These are phyloP conservation scores for Thelephora aurantiotincta DNA, from an alignment of 768 basidiomycete species.

Conservation along the genomic window DNA sequence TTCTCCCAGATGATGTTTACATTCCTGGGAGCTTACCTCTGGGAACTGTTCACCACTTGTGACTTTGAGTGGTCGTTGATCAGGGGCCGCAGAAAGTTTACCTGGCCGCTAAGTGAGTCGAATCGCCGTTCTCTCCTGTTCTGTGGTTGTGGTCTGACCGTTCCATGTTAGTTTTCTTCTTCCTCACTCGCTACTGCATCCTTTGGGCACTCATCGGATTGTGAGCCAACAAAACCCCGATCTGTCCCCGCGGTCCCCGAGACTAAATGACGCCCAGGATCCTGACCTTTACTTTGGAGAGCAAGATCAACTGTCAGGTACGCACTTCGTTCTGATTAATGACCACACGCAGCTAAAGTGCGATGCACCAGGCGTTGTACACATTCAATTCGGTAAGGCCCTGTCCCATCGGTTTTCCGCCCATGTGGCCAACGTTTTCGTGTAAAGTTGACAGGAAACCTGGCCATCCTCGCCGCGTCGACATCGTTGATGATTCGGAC, in stretches of 20 bases:
- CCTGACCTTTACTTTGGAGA: constrained; percentile 36
- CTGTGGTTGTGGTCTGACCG: constrained; percentile 1
- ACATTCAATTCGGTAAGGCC: constrained; percentile 49
- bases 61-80: constrained; percentile 59
- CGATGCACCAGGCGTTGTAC: constrained; percentile 34
- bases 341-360: too few relatives aligned
- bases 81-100: constrained; percentile 39
- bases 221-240: constrained; percentile 22
- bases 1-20: constrained; percentile 46
- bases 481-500: constrained; percentile 61
- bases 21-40: constrained; percentile 53
- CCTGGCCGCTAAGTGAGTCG: constrained; percentile 53
- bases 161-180: constrained; percentile 38
- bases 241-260: neutral
- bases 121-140: constrained; percentile 37
- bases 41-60: constrained; percentile 51
- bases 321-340: neutral
- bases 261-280: constrained; percentile 25
- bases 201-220: constrained; percentile 49
- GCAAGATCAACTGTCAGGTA: neutral
- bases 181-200: constrained; percentile 61
- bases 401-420: constrained; percentile 1
- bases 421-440: neutral
- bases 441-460: constrained; percentile 44
- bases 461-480: constrained; percentile 50